Evolutionary conservation across 495 filamentous ascomycete species (phyloP).

Genomic region (Penicillium silybi): DNA sequence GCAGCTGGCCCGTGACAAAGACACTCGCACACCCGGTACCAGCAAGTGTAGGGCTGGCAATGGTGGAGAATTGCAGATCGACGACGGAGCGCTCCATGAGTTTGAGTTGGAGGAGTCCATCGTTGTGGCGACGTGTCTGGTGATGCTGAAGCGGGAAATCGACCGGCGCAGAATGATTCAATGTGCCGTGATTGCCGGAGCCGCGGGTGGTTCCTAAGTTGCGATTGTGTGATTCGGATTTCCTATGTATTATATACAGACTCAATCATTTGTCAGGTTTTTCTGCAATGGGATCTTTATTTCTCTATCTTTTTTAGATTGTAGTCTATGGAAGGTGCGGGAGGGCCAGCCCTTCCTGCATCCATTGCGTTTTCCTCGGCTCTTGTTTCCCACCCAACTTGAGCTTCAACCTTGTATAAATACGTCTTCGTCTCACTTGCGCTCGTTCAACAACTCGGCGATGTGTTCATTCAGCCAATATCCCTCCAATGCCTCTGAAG

Average conservation of each 20-base stretch:
- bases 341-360: not conserved
- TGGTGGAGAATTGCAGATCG: conserved; percentile 46
- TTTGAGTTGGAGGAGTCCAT: conserved; percentile 34
- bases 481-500: conserved; percentile 20
- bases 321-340: not conserved
- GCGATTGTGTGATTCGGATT: too few relatives aligned
- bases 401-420: not conserved
- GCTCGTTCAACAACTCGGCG: conserved; percentile 24
- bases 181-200: conserved; percentile 36
- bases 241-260: too few relatives aligned
- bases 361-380: not conserved
- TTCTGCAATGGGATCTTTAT: not conserved
- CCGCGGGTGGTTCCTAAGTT: conserved; percentile 8
- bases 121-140: conserved; percentile 49
- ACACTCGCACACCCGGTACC: conserved; percentile 40
- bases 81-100: conserved; percentile 23
- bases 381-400: not conserved
- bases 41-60: conserved; percentile 44
- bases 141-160: conserved; percentile 58
- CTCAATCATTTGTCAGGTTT: not conserved
- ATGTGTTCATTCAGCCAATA: conserved; percentile 43
- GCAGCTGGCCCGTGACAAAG: conserved; percentile 40
- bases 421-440: not conserved
- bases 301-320: not conserved
- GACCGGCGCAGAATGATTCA: conserved; percentile 49